Percentiles rank a stretch among this genome's conserved stretches.
phyloP scores from a whole-genome alignment of 805 yeast species.

The Spathaspora sp. region DNA sequence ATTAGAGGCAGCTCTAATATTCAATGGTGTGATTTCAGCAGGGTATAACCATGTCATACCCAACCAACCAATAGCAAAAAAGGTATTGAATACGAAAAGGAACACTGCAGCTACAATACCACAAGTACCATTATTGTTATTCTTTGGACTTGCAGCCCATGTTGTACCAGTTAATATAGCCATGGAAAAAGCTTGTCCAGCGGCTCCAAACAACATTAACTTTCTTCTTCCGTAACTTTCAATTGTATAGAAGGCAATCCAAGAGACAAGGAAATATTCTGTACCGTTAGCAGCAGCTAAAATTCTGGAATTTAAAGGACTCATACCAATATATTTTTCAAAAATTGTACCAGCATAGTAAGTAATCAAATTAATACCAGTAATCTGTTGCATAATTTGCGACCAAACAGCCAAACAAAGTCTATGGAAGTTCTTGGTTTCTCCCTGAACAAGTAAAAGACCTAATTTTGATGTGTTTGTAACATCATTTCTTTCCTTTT shows the following conservation, averaged over 20 bases:
- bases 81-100: conserved; percentile 40
- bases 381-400: conserved; percentile 85
- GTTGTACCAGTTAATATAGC: conserved; percentile 34
- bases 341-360: conserved; percentile 86
- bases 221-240: conserved; percentile 45
- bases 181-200: conserved; percentile 34
- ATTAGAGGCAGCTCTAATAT: conserved; percentile 43
- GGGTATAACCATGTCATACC: conserved; percentile 48
- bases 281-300: conserved; percentile 66
- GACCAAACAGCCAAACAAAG: conserved; percentile 61
- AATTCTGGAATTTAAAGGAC: conserved; percentile 42
- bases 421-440: conserved; percentile 56
- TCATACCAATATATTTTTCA: conserved; percentile 37
- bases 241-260: conserved; percentile 41
- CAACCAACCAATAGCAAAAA: conserved; percentile 42
- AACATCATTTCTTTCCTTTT: conserved; percentile 31
- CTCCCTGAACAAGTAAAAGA: conserved; percentile 43
- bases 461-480: conserved; percentile 32
- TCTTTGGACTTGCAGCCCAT: conserved; percentile 29
- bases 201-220: conserved; percentile 40
- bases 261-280: conserved; percentile 52
- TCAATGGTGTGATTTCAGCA: conserved; percentile 44
- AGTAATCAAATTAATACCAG: conserved; percentile 89
- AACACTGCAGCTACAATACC: conserved; percentile 34
- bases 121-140: conserved; percentile 10